Conservation (phyloP, 176 grass and related monocot genomes). For the Chrysopogon serrulatus region DNA sequence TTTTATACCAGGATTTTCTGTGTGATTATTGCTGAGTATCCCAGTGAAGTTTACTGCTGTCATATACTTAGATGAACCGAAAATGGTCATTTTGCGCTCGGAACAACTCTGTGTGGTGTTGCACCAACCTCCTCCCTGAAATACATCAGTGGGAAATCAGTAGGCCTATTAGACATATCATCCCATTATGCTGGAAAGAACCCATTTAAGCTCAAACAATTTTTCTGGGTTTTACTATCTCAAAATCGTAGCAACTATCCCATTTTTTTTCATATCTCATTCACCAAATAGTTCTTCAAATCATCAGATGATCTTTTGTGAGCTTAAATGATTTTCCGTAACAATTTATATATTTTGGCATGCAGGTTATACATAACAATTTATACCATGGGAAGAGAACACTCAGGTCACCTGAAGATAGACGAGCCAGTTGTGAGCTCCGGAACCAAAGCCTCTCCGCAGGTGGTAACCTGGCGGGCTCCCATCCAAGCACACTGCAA, state of each 20-base stretch:
- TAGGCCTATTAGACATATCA: background rate
- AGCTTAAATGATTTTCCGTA: background rate
- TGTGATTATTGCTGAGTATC: constrained; percentile 54
- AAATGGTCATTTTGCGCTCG: constrained; percentile 18
- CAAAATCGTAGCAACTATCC: background rate
- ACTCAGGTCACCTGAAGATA: constrained; percentile 50
- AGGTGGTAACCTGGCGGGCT: constrained; percentile 74
- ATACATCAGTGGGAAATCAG: constrained; percentile 1
- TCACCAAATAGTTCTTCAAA: background rate
- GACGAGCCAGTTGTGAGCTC: constrained; percentile 63
- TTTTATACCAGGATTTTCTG: constrained; percentile 55
- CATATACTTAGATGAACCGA: constrained; percentile 69
- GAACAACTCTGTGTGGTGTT: constrained; percentile 35
- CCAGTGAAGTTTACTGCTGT: constrained; percentile 32
- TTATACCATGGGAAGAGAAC: background rate
- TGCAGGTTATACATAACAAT: background rate
- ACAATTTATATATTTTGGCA: background rate
- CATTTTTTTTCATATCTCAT: background rate
- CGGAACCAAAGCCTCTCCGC: constrained; percentile 61
- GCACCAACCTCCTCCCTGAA: constrained; percentile 77
- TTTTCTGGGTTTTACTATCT: background rate
- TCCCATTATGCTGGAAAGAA: background rate
- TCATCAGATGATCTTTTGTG: background rate
- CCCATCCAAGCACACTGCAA: constrained; percentile 82
- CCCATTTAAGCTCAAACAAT: background rate